These are phyloP conservation scores for Skeletonema tropicum DNA, from an alignment of 108 stramenopile species.

Conservation along the genomic window DNA sequence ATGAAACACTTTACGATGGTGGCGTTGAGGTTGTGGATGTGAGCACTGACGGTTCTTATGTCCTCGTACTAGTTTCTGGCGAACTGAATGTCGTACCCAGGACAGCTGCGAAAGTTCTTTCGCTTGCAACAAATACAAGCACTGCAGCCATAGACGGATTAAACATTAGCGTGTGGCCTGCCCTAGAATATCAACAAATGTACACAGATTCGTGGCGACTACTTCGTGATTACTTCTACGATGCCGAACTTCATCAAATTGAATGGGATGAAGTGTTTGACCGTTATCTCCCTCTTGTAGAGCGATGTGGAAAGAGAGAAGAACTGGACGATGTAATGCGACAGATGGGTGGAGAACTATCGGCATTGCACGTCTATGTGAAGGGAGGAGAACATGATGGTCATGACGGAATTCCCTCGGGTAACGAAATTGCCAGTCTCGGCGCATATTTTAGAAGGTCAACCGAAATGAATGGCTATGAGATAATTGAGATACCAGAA, in stretches of 20 bases:
- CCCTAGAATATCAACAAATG: constrained; percentile 74
- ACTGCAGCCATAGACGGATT: constrained; percentile 47
- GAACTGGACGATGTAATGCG: constrained; percentile 76
- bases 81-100: background rate
- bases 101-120: background rate
- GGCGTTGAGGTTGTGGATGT: background rate
- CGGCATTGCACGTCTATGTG: constrained; percentile 80
- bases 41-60: constrained; percentile 9
- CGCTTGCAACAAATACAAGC: constrained; percentile 26
- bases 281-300: constrained; percentile 63
- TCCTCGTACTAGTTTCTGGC: background rate
- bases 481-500: constrained; percentile 55
- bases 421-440: constrained; percentile 61
- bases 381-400: constrained; percentile 69
- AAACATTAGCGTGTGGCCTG: constrained; percentile 63
- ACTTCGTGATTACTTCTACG: constrained; percentile 80
- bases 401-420: constrained; percentile 5
- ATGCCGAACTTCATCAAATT: constrained; percentile 58
- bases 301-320: constrained; percentile 65
- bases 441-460: constrained; percentile 62
- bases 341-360: constrained; percentile 79
- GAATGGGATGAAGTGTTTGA: constrained; percentile 69
- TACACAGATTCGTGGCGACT: constrained; percentile 75
- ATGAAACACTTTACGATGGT: background rate
- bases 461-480: constrained; percentile 69